Evolutionary conservation across 2,329 filamentous ascomycete genomes (phyloP), one percentile per base, ranked within the genome.

Genomic region (Volutella citrinella): DNA sequence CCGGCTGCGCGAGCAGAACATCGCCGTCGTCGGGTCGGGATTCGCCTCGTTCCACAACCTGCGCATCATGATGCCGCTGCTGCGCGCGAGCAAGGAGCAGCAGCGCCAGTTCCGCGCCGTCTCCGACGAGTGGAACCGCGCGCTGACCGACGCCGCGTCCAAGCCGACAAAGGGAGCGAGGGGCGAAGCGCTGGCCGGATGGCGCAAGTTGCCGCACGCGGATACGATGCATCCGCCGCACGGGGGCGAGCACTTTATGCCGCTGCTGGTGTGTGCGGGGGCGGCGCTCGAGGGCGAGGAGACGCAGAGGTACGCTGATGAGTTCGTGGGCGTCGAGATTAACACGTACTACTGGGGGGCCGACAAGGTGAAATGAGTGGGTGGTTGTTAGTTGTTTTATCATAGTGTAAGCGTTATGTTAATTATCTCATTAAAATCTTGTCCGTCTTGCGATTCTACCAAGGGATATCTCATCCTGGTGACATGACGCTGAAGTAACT

Each of bases 1-100:
- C 10, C 47, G 50, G 8, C 68, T 80, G 29, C 71, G 76, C 11
- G 59, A 62, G 22, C 58, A 66, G 18, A 75, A 75, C 55, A 61
- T 80, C n/a, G 76, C 76, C 45, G 66, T 80, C 35, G 47, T 80
- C 24, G 76, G 76, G n/a, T 78, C 73, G 1, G 76, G 76, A 16
- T 79, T 79, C 45, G 74, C 76, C 2, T 73, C 70, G 4, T 63
- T 79, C 36, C 76, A 80, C 53, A 78, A 79, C 51, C 48, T 78
- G 8, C 55, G 61, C 16, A 46, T 64, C 19, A 70, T 78, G 66
- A 63, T 68, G 18, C 35, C 45, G 26, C 45, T 69, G 17, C 46
- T 52, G 16, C 37, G 32, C 28, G 45, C 48, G 12, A 48, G 54
- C 5, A 29, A 43, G 4, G 42, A 38, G 6, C 40, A 46, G 27